Evolutionary conservation across 306 rosid species (phyloP).

Genomic region (Hippophae gyantsensis): DNA sequence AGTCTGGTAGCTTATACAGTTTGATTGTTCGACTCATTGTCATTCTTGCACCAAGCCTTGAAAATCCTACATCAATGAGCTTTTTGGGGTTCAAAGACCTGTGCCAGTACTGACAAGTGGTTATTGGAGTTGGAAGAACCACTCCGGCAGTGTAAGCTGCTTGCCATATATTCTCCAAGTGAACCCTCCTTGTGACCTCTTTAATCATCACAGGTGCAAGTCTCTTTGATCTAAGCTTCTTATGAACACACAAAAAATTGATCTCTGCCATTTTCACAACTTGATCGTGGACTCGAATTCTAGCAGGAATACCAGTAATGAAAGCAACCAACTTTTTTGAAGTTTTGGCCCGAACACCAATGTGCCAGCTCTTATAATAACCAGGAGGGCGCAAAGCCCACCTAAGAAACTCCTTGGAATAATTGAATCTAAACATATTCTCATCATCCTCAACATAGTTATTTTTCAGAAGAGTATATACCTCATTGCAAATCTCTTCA

Average conservation of each 20-base stretch:
- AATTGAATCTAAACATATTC: constrained; percentile 89
- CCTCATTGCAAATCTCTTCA: constrained; percentile 55
- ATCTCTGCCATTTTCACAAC: constrained; percentile 89
- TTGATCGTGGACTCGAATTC: constrained; percentile 59
- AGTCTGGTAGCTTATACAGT: constrained; percentile 80
- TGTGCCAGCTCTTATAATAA: constrained; percentile 75
- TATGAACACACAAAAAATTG: constrained; percentile 84
- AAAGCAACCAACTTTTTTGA: constrained; percentile 90
- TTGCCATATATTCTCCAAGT: constrained; percentile 90
- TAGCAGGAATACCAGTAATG: constrained; percentile 81
- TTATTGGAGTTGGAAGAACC: constrained; percentile 79
- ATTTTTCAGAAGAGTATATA: constrained; percentile 68
- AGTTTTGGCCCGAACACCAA: constrained; percentile 82
- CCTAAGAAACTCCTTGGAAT: constrained; percentile 77
- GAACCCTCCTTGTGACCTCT: constrained; percentile 97
- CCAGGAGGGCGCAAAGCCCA: constrained; percentile 98
- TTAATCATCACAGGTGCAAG: constrained; percentile 98
- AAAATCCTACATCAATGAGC: constrained; percentile 92
- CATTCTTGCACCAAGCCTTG: constrained; percentile 96
- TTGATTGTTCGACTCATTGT: constrained; percentile 94
- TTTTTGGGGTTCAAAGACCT: constrained; percentile 91
- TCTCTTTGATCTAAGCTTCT: constrained; percentile 93
- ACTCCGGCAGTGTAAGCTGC: constrained; percentile 98
- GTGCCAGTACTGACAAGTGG: constrained; percentile 96
- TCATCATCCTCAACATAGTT: constrained; percentile 94